Evolutionary conservation across 192 early-diverging fungal species (phyloP).

Genomic region (Spinellus fusiger): DNA sequence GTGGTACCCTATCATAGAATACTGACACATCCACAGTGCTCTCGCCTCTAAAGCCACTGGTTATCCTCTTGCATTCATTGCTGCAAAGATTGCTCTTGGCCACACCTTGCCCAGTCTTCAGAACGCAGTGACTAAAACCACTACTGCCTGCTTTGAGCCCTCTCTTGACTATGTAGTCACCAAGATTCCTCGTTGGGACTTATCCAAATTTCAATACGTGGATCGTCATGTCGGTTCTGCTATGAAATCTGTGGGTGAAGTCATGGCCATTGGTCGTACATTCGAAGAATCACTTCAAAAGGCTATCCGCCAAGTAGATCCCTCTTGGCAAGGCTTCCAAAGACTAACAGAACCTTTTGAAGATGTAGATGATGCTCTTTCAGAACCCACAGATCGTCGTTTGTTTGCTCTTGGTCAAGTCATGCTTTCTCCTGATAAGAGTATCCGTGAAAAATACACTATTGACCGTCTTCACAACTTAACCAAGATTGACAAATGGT

Average conservation of each 20-base stretch:
- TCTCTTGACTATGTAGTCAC: constrained; percentile 92
- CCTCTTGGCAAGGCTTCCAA: constrained; percentile 80
- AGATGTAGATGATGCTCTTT: constrained; percentile 59
- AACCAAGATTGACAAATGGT: constrained; percentile 89
- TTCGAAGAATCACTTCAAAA: constrained; percentile 97
- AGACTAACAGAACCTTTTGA: constrained; percentile 20
- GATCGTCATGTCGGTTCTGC: constrained; percentile 75
- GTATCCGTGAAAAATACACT: constrained; percentile 54
- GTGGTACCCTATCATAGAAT: no score
- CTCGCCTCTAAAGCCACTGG: constrained; percentile 97
- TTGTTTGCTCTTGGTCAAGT: constrained; percentile 81
- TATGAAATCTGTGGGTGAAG: constrained; percentile 98
- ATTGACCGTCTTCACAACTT: constrained; percentile 75
- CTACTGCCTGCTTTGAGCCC: constrained; percentile 96
- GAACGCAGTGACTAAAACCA: constrained; percentile 89
- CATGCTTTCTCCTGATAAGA: constrained; percentile 51
- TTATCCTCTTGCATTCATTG: constrained; percentile 96
- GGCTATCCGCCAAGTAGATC: constrained; percentile 92
- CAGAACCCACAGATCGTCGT: constrained; percentile 72
- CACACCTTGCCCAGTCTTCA: constrained; percentile 77
- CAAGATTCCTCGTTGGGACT: constrained; percentile 98
- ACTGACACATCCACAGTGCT: constrained; percentile 60
- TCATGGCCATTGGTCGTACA: constrained; percentile 97
- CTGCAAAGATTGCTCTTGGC: constrained; percentile 95
- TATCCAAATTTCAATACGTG: constrained; percentile 91